phyloP scores from a whole-genome alignment of 257 asterid genomes.

The Plectranthus barbatus region DNA sequence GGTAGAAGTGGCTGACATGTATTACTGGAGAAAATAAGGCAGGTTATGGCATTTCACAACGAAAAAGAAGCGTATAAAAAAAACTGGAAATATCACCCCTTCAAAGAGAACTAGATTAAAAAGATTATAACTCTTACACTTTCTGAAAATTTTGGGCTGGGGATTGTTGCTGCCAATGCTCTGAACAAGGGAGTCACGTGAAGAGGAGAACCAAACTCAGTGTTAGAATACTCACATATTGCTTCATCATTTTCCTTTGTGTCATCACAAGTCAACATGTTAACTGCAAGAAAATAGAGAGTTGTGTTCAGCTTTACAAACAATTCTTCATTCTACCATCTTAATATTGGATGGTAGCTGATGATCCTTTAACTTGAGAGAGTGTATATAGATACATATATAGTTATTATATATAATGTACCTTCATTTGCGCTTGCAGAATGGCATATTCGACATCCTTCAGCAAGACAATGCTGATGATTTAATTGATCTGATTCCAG shows the following conservation, averaged over 20 bases:
- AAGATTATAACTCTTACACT: constrained; percentile 58
- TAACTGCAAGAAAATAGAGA: constrained; percentile 22
- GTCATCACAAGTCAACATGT: constrained; percentile 30
- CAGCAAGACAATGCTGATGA: constrained; percentile 33
- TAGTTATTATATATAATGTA: constrained; percentile 2
- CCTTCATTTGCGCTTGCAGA: constrained; percentile 38
- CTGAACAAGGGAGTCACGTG: constrained; percentile 87
- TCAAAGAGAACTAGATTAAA: neutral
- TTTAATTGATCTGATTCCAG: constrained; percentile 31
- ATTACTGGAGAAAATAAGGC: no score
- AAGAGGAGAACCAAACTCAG: constrained; percentile 68
- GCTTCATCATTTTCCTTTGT: constrained; percentile 23
- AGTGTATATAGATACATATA: neutral
- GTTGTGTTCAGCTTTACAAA: constrained; percentile 15
- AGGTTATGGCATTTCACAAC: no score
- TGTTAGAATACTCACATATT: constrained; percentile 35
- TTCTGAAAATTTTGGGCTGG: constrained; percentile 94
- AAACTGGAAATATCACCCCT: no score
- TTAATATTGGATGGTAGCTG: neutral
- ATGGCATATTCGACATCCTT: constrained; percentile 33
- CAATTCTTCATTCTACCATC: neutral
- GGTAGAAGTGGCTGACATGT: no score
- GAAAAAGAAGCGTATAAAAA: no score
- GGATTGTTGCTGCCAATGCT: constrained; percentile 88
- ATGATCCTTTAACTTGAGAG: neutral